Evolutionary conservation across 2,329 filamentous ascomycete genomes (phyloP).

Genomic region (Trichoderma polysporum): DNA sequence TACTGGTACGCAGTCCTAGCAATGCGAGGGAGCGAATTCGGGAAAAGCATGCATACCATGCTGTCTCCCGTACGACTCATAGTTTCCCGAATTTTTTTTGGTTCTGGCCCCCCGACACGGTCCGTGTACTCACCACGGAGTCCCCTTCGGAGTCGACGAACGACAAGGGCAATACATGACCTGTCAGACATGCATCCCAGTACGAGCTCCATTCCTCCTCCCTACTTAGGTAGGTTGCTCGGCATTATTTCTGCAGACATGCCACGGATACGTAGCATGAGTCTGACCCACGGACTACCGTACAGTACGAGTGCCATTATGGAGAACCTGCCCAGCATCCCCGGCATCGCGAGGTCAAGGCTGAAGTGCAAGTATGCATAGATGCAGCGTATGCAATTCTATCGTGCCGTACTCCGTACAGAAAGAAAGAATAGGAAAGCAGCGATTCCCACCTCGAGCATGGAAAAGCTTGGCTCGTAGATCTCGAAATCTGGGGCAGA

Average conservation of each 20-base stretch:
- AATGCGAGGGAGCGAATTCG: slow-evolving; percentile 5
- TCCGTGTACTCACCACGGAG: background rate
- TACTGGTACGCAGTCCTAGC: background rate
- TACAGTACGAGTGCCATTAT: background rate
- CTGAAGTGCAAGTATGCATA: background rate
- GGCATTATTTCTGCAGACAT: slow-evolving; percentile 9
- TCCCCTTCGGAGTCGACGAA: slow-evolving; percentile 8
- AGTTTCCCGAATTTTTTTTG: background rate
- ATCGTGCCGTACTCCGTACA: background rate
- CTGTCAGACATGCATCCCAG: slow-evolving; percentile 18
- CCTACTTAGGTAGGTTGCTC: slow-evolving; percentile 3
- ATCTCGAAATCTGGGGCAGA: slow-evolving; percentile 16
- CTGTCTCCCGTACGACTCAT: background rate
- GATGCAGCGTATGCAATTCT: background rate
- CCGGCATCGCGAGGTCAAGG: background rate
- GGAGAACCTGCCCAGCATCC: slow-evolving; percentile 7
- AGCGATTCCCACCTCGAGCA: background rate
- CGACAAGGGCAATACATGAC: slow-evolving; percentile 9
- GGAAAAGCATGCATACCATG: background rate
- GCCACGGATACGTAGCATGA: slow-evolving; percentile 8
- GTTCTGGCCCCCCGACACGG: background rate
- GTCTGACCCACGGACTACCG: slow-evolving; percentile 1
- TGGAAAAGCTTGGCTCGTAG: slow-evolving; percentile 10
- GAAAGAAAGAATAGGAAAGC: background rate
- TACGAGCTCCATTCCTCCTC: slow-evolving; percentile 6